Evolutionary conservation across 1,139 yeast genomes (phyloP), one percentile per base, ranked within the genome.

Genomic region (Sugiyamaella pinicola): DNA sequence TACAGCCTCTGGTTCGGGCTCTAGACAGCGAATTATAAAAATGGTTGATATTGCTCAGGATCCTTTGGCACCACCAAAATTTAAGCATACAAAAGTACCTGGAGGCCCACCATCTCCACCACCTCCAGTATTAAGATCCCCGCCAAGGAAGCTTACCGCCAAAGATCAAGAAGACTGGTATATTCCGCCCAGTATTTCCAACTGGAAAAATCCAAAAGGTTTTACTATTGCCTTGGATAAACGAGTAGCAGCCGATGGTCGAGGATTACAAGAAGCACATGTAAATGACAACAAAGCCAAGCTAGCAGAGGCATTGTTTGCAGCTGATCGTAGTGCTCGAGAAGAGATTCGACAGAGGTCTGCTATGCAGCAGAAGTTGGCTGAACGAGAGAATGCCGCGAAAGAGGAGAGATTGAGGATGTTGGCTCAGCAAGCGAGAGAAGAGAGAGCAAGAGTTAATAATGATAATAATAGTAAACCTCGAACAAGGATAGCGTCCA

Each of bases 161-260:
- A 89, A 85, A 61, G 96, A 90, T 55, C 85, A 84, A 56, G 83
- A 80, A 34, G 80, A 82, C 56, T 93, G 98, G 98, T 78, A 79
- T 48, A 89, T 93, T 26, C 98, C 99, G 0, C 85, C 96, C 0
- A 90, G 96, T 1, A 81, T 93, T 0, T 91, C 98, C 1, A 90
- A 89, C 68, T 93, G 99, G 99, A 91, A 91, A 69, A 93, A 93
- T 67, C 89, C 93, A 22, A 86, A 87, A 60, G 98, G 99, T 3
- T 90, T 84, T 67, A 83, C 96, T 0, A 85, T 91, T 47, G 83
- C 87, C 0, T 70, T 93, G 43, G 96, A 90, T 53, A 86, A 87
- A 64, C 74, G 98, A 55, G 74, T 86, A 58, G 81, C 85, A 4
- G 84, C 85, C 7, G 82, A 79, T 57, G 83, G 82, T 1, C 68